Percentiles rank a stretch among this genome's conserved stretches.
Evolutionary conservation across 2,329 filamentous ascomycete species (phyloP).

Genomic region (Ceratocystis smalleyi): DNA sequence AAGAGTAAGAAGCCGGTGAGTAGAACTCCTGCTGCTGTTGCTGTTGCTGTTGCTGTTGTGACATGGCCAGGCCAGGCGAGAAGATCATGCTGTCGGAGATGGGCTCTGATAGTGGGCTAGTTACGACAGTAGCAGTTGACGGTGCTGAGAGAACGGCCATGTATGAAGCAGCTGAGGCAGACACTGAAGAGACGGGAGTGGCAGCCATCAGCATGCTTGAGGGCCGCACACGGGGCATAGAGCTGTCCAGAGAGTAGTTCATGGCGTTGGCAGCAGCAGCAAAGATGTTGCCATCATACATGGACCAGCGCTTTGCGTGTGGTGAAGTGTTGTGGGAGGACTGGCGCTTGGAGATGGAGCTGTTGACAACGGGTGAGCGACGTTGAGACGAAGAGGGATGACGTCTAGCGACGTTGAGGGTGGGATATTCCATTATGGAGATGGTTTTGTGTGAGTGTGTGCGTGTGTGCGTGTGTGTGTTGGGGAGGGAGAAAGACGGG

Average conservation of each 20-base stretch:
- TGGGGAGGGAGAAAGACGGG: neutral
- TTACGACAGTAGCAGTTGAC: neutral
- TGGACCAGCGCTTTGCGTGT: conserved; percentile 14
- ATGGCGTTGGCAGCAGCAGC: neutral
- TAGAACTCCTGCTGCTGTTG: neutral
- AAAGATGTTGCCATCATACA: conserved; percentile 12
- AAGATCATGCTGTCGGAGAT: conserved; percentile 10
- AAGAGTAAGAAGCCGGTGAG: conserved; percentile 4
- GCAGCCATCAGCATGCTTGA: conserved; percentile 9
- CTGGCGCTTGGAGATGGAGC: conserved; percentile 11
- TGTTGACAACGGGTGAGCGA: conserved; percentile 13
- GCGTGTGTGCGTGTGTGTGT: neutral
- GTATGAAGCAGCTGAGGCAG: conserved; percentile 7
- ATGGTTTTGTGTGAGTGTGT: neutral
- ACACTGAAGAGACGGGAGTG: neutral
- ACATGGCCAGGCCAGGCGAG: conserved; percentile 7
- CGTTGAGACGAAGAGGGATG: neutral
- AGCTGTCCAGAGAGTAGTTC: conserved; percentile 3
- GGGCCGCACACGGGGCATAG: conserved; percentile 8
- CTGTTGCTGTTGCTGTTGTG: neutral
- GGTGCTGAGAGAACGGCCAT: conserved; percentile 5
- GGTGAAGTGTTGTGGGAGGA: conserved; percentile 9
- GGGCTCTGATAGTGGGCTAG: conserved; percentile 3
- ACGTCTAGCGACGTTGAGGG: conserved; percentile 8
- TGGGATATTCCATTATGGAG: conserved; percentile 13